Conservation (phyloP, 2,329 filamentous ascomycete genomes). For the Camillea tinctor region DNA sequence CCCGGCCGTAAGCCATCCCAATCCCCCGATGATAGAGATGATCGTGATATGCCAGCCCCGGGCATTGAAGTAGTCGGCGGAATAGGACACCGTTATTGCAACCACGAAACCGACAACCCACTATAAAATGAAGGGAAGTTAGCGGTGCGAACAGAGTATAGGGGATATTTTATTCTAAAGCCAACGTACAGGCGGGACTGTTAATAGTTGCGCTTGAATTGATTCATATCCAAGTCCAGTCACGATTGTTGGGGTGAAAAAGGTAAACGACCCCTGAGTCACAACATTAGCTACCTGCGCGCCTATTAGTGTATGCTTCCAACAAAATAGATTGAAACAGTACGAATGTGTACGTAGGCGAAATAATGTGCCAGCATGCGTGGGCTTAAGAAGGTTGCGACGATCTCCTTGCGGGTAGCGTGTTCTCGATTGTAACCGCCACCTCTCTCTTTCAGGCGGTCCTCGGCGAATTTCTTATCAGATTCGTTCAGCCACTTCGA, state of each 20-base stretch:
- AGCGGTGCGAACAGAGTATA: no score
- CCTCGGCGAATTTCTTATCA: conserved; percentile 21
- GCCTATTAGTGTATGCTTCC: no score
- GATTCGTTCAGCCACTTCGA: conserved; percentile 23
- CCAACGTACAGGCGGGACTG: conserved; percentile 24
- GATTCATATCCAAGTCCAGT: conserved; percentile 37
- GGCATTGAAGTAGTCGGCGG: conserved; percentile 24
- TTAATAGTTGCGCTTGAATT: conserved; percentile 28
- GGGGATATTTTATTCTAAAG: background rate
- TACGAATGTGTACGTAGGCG: conserved; percentile 25
- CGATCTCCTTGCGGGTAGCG: conserved; percentile 33
- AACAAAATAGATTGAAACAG: no score
- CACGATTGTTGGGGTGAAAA: conserved; percentile 53
- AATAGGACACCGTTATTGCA: conserved; percentile 25
- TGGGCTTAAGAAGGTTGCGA: conserved; percentile 36
- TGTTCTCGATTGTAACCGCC: conserved; percentile 38
- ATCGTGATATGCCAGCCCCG: conserved; percentile 25
- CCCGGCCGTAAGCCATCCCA: conserved; percentile 33
- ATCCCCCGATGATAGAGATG: conserved; percentile 28
- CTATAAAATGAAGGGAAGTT: background rate
- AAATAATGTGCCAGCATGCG: conserved; percentile 39
- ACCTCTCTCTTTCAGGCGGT: conserved; percentile 27
- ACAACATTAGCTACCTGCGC: conserved; percentile 28
- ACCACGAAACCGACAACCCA: conserved; percentile 29
- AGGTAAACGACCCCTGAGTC: conserved; percentile 42